Percentiles rank a stretch among this genome's conserved stretches.
phyloP scores from a whole-genome alignment of 108 stramenopile genomes.

The Nannochloropsis granulata region DNA sequence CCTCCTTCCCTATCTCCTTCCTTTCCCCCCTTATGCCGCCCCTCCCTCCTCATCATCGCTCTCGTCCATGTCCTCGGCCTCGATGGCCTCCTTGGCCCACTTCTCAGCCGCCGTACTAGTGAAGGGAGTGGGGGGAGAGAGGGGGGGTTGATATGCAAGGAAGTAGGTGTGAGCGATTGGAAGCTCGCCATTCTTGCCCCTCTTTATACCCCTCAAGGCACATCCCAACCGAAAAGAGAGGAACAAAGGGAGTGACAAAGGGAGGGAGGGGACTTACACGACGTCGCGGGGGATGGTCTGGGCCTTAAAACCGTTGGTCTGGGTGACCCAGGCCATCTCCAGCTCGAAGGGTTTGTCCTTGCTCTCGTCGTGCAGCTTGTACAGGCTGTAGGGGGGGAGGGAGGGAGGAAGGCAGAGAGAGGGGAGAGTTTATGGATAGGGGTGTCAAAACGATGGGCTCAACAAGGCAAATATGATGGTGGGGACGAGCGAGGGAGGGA shows the following conservation, averaged over 20 bases:
- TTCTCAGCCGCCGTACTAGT: conserved; percentile 19
- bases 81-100: conserved; percentile 29
- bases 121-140: not conserved
- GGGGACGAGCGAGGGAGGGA: not conserved
- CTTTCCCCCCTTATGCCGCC: not conserved
- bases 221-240: not conserved
- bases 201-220: not conserved
- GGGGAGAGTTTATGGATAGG: too few species aligned
- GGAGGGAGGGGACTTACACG: conserved; percentile 21
- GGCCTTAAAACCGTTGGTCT: conserved; percentile 68
- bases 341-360: conserved; percentile 97
- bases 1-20: not conserved
- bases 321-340: conserved; percentile 87
- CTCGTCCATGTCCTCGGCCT: conserved; percentile 33
- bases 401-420: not conserved
- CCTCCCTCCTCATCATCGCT: not conserved
- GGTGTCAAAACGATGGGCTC: too few species aligned
- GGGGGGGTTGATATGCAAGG: not conserved
- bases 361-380: conserved; percentile 65
- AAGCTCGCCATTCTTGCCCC: not conserved
- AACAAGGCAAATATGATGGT: not conserved
- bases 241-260: not conserved
- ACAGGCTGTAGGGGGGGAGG: conserved; percentile 34
- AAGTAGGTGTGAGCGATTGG: not conserved
- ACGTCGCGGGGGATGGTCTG: conserved; percentile 63